A percentile compares a stretch with the other conserved stretches of the same genome.
These are phyloP conservation scores for Aspergillus conjunctus DNA, from an alignment of 495 filamentous ascomycete genomes.

Conservation along the genomic window DNA sequence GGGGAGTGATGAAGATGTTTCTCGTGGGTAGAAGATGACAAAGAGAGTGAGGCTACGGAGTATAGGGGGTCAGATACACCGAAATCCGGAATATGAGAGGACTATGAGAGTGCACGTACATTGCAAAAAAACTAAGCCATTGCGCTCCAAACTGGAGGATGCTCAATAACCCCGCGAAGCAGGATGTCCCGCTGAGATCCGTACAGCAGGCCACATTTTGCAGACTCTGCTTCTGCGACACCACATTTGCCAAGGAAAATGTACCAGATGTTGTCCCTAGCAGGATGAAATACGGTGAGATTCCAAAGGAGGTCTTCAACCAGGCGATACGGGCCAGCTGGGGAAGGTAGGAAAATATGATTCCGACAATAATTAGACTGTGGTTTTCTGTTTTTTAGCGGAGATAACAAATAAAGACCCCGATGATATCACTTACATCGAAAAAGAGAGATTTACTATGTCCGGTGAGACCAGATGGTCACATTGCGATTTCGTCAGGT, in stretches of 20 bases:
- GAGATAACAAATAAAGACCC: not conserved
- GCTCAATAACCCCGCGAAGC: slow-evolving; percentile 80
- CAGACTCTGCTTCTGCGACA: slow-evolving; percentile 74
- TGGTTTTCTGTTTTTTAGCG: not conserved
- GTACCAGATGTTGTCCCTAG: slow-evolving; percentile 88
- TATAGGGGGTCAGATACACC: slow-evolving; percentile 5
- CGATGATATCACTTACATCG: slow-evolving; percentile 50
- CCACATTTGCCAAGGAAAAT: slow-evolving; percentile 85
- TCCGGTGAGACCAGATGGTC: slow-evolving; percentile 49
- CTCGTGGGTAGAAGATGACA: slow-evolving; percentile 78
- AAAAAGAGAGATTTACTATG: slow-evolving; percentile 62
- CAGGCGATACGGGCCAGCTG: slow-evolving; percentile 90
- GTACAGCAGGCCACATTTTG: slow-evolving; percentile 83
- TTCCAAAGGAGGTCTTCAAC: slow-evolving; percentile 87
- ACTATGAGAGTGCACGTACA: slow-evolving; percentile 57
- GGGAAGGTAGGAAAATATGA: slow-evolving; percentile 90
- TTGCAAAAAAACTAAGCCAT: slow-evolving; percentile 87
- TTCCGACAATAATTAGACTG: slow-evolving; percentile 85
- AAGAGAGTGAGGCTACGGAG: slow-evolving; percentile 73
- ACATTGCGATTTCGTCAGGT: slow-evolving; percentile 34
- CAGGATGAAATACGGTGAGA: slow-evolving; percentile 91
- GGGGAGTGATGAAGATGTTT: slow-evolving; percentile 48
- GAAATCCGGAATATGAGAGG: not conserved
- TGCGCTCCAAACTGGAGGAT: slow-evolving; percentile 88
- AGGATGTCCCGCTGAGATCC: slow-evolving; percentile 76